These are phyloP conservation scores for Chamaecrista fasciculata DNA, from an alignment of 306 rosid genomes.

Conservation along the genomic window DNA sequence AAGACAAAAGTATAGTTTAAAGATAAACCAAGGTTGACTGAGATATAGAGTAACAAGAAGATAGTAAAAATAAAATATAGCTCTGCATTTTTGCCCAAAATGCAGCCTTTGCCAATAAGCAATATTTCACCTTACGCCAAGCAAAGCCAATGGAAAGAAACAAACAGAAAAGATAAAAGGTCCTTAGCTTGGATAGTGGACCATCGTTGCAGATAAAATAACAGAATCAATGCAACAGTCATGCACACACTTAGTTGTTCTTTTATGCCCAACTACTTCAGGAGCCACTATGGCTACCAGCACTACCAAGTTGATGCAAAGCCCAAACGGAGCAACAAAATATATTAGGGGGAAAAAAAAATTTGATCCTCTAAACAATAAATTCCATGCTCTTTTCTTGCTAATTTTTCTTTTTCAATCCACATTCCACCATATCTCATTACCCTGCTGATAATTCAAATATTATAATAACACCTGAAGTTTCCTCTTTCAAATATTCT, in stretches of 20 bases:
- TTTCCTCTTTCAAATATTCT: not conserved
- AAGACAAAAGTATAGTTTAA: not conserved
- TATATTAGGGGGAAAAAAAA: too few relatives aligned
- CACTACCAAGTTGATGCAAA: not conserved
- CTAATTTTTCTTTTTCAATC: not conserved
- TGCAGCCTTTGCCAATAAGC: constrained; percentile 6
- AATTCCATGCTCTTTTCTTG: not conserved
- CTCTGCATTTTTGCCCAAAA: not conserved
- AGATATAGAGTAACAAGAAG: not conserved
- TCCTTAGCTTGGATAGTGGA: not conserved
- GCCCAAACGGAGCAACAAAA: not conserved
- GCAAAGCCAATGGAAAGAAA: not conserved
- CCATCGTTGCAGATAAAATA: too few relatives aligned
- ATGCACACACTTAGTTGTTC: not conserved
- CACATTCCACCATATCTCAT: not conserved
- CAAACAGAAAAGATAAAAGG: constrained; percentile 5
- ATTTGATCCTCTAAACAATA: not conserved
- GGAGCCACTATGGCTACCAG: not conserved
- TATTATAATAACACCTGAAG: not conserved
- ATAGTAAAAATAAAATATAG: constrained; percentile 27
- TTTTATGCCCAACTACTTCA: not conserved
- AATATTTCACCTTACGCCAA: not conserved
- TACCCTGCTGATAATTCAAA: not conserved
- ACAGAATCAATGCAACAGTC: not conserved
- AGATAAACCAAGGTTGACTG: not conserved